Evolutionary conservation across 768 basidiomycete species (phyloP), one percentile per base, ranked within the genome.

Genomic region (Pulveroboletus frians): DNA sequence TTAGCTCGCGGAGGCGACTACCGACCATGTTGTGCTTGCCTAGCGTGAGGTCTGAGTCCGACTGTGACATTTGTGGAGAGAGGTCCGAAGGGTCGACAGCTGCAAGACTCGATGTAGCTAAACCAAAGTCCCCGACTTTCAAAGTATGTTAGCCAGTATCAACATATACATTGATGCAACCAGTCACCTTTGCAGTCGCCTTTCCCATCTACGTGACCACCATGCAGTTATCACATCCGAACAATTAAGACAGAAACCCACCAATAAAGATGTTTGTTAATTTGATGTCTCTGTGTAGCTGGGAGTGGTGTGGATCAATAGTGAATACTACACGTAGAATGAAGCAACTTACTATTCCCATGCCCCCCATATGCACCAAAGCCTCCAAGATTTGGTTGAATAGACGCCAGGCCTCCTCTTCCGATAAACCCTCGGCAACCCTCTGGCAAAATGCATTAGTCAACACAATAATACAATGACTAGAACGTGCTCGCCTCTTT

Each of bases 201-300:
- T 46, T 86, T 87, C 26, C 79, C 85, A 62, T 91, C 88, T 90
- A 31, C 49, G 35, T 6, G 9, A 0, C 17, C 1, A 15, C 39
- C 51, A n/a, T 49, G 40, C n/a, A 29, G 46, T 23, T 10, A 36
- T 29, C 35, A 23, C 18, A 36, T 39, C 20, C 6, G 36, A 23
- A 2, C 11, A 42, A 29, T 29, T 20, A 11, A 39, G 47, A 26
- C 11, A 13, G 14, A n/a, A 5, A 65, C 77, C 27, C 56, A 90
- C 91, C 90, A 43, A 95, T 91, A 67, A 97, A 92, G 54, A 97
- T 92, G 59, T 97, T 97, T 0, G 87, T 88, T 13, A 92, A 71
- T 64, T 97, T 97, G 64, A 97, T 88, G 64, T 96, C 93, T 43
- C 88, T 75, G 67, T 91, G 88, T 46, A 91, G 68, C 80, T 82